These are phyloP conservation scores for Aspergillus biplanus DNA, from an alignment of 495 filamentous ascomycete species.

Conservation along the genomic window DNA sequence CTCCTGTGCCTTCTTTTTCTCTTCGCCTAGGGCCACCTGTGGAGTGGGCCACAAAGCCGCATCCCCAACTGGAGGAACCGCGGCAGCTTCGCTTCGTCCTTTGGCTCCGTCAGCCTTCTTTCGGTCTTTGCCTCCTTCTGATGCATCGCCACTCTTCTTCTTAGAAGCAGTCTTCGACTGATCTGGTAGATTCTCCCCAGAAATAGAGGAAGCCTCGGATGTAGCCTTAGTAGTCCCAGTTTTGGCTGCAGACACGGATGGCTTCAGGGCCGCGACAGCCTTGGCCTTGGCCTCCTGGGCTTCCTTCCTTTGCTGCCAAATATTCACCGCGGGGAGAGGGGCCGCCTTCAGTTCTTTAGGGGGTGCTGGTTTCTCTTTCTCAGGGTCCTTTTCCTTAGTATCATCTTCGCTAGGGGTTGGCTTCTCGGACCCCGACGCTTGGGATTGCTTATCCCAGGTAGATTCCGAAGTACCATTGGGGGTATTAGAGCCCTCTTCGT, in stretches of 20 bases:
- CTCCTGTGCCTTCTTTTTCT: conserved; percentile 70
- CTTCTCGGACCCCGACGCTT: conserved; percentile 51
- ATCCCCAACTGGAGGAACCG: conserved; percentile 67
- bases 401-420: conserved; percentile 32
- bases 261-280: conserved; percentile 39
- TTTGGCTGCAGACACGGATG: conserved; percentile 29
- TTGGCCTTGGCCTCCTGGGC: conserved; percentile 70
- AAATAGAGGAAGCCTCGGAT: conserved; percentile 34
- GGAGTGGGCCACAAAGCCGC: conserved; percentile 87
- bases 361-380: conserved; percentile 55
- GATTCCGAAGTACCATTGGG: conserved; percentile 67
- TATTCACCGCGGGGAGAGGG: conserved; percentile 77
- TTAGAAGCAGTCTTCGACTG: conserved; percentile 52
- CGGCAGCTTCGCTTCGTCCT: conserved; percentile 47
- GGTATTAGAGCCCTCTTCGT: conserved; percentile 68
- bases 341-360: conserved; percentile 77
- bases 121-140: conserved; percentile 39
- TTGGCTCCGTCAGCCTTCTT: conserved; percentile 49
- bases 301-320: conserved; percentile 79
- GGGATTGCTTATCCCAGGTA: conserved; percentile 70
- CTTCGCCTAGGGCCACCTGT: conserved; percentile 73
- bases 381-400: conserved; percentile 44
- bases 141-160: conserved; percentile 43
- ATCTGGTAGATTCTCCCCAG: conserved; percentile 42
- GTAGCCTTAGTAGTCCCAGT: conserved; percentile 39